Base-by-base conservation (phyloP, 2,329 filamentous ascomycete genomes). In the Fusarium verticillioides region DNA sequence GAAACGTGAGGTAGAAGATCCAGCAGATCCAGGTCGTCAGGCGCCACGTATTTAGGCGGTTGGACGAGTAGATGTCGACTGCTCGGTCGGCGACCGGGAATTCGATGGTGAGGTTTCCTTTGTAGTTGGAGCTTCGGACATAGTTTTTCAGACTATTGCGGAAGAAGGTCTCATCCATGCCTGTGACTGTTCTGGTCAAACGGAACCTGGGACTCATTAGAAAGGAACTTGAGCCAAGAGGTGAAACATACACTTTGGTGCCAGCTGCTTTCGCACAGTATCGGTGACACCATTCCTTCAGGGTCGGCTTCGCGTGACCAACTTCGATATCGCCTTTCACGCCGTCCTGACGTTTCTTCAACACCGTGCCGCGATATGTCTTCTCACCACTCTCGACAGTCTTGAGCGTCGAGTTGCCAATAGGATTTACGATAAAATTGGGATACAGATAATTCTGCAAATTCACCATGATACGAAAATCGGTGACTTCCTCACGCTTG, bases 391-490 rank as follows among this genome's bases (percentile, higher is more conserved):
- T 56, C 32, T 76, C 74, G 3, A 23, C 56, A 49, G 74, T 76
- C 10, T 34, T 23, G 15, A 76, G 61, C 12, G n/a, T 69, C 26
- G 65, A 63, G 11, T 61, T 36, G 7, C 43, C 63, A 4, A 43
- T 28, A 4, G n/a, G 16, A 3, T 60, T 19, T 0, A 37, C 28
- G 21, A 46, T 36, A 11, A 76, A 76, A 19, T 75, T 71, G 15
- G 74, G 72, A 70, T 74, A 76, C 7, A 76, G 61, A 15, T 76
- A 76, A 23, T 76, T 76, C 21, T 66, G 74, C 46, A 76, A 5
- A 18, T 69, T 76, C 6, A 76, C 50, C 69, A 76, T 50, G 57
- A 76, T 71, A 1, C 61, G 28, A 5, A 76, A 76, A 13, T 76
- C 74, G 0, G 69, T 75, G 5, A 76, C 74, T 8, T 65, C 36